Conservation (phyloP, 2,329 filamentous ascomycete genomes). For the Nigrograna mackinnonii region DNA sequence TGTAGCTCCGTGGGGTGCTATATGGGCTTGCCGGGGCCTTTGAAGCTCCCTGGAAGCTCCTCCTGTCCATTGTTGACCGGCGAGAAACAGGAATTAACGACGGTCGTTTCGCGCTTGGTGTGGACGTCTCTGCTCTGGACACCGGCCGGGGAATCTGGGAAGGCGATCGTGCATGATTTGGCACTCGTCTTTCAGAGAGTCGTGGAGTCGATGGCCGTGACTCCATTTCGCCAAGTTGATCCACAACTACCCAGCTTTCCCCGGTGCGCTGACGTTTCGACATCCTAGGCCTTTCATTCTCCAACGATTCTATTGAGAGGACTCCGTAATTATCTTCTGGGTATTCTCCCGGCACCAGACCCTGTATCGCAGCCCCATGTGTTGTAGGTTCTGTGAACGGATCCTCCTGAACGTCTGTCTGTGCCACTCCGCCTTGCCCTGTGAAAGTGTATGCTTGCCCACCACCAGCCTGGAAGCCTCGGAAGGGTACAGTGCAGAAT, state of each 20-base stretch:
- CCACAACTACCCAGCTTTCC: conserved; percentile 53
- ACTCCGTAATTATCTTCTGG: conserved; percentile 53
- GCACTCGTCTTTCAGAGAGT: conserved; percentile 33
- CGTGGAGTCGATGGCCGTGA: conserved; percentile 53
- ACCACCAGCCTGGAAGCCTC: conserved; percentile 84
- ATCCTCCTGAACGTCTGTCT: conserved; percentile 26
- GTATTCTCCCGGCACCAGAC: conserved; percentile 58
- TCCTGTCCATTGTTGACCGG: conserved; percentile 32
- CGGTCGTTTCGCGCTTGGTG: conserved; percentile 26
- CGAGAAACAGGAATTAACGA: conserved; percentile 51
- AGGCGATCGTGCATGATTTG: conserved; percentile 25
- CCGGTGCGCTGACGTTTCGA: conserved; percentile 54
- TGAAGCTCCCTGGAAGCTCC: conserved; percentile 18
- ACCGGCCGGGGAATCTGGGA: conserved; percentile 40
- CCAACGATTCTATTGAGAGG: conserved; percentile 49
- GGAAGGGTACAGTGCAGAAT: conserved; percentile 77
- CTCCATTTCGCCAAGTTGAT: conserved; percentile 54
- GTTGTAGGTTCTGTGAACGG: conserved; percentile 12
- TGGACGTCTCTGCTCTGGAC: conserved; percentile 20
- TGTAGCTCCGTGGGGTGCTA: conserved; percentile 25
- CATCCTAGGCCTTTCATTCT: conserved; percentile 46
- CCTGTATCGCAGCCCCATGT: conserved; percentile 23
- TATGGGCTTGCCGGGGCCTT: conserved; percentile 13
- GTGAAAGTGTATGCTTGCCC: conserved; percentile 71
- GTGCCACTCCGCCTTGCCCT: conserved; percentile 27